These are phyloP conservation scores for Colletotrichum tabaci DNA, from an alignment of 2,329 filamentous ascomycete genomes.

Conservation along the genomic window DNA sequence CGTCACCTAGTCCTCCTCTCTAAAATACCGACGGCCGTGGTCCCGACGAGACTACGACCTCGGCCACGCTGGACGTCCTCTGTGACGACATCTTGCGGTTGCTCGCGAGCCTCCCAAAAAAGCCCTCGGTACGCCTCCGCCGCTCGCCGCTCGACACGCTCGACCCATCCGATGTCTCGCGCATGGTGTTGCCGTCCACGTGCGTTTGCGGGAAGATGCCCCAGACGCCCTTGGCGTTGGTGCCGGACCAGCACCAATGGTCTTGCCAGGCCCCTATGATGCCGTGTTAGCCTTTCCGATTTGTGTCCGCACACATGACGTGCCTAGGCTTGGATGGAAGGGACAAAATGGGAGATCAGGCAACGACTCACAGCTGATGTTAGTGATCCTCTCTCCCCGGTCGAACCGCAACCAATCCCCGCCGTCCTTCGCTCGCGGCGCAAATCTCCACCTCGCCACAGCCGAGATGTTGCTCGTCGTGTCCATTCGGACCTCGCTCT, in stretches of 20 bases:
- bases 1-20: background rate
- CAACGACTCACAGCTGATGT: constrained; percentile 68
- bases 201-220: constrained; percentile 68
- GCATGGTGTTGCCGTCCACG: constrained; percentile 62
- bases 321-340: background rate
- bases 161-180: constrained; percentile 51
- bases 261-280: constrained; percentile 59
- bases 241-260: constrained; percentile 72
- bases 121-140: constrained; percentile 48
- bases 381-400: constrained; percentile 77
- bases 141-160: constrained; percentile 54
- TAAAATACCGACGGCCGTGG: constrained; percentile 29
- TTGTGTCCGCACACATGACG: too few species aligned
- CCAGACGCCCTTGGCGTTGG: constrained; percentile 66
- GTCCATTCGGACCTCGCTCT: constrained; percentile 62
- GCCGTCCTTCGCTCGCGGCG: constrained; percentile 57
- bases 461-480: constrained; percentile 64
- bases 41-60: constrained; percentile 35
- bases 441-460: constrained; percentile 68
- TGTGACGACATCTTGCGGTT: constrained; percentile 48
- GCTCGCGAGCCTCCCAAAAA: constrained; percentile 53
- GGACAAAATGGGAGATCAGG: background rate
- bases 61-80: constrained; percentile 52
- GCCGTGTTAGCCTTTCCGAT: constrained; percentile 6
- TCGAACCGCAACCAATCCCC: constrained; percentile 73